Base-by-base conservation (phyloP, 305 asterid species). In the Fraxinus paxiana region DNA sequence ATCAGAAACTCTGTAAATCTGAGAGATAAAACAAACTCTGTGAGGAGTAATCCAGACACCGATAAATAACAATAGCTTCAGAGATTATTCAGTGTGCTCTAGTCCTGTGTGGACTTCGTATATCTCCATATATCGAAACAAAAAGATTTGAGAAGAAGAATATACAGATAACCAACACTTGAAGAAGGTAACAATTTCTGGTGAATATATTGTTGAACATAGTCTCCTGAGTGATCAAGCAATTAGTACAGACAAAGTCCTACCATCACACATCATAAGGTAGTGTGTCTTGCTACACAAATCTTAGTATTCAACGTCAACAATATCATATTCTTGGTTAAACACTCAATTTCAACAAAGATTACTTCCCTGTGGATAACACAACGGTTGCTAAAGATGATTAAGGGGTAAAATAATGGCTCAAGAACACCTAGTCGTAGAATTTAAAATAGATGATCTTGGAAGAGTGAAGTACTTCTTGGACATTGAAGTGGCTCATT, bases 1-100 rank as follows among this genome's bases (percentile, higher is more conserved):
- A 86, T 94, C 97, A 38, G 92, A 92, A 85, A 94, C 97, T 86
- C 97, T 88, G 82, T 94, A 96, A 34, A 96, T 88, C 98, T 96
- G 90, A 75, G 79, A 56, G 77, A 78, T 22, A 38, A 79, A 26
- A 65, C 33, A 56, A 59, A 67, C 20, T 71, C 8, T 63, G 56
- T 88, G 77, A 30, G 46, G 73, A 18, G 71, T 56, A 28, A 73
- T 76, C 63, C 26, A 65, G 69, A 59, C 33, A 38, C 54, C 6
- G 6, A 76, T 51, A 76, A 78, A 35, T 43, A 22, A 82, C 2
- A 24, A 24, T 35, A 18, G 77, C 85, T 75, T n/a, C 3, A 56
- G 7, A 61, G 30, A 12, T 20, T 22, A 75, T 6, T 69, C n/a
- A 35, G 77, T 51, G 75, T 22, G 28, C 6, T 20, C 33, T 63